Percentiles rank a stretch among this genome's conserved stretches.
Evolutionary conservation across 208 protist species (phyloP).

Genomic region (Wallacemonas sp.): DNA sequence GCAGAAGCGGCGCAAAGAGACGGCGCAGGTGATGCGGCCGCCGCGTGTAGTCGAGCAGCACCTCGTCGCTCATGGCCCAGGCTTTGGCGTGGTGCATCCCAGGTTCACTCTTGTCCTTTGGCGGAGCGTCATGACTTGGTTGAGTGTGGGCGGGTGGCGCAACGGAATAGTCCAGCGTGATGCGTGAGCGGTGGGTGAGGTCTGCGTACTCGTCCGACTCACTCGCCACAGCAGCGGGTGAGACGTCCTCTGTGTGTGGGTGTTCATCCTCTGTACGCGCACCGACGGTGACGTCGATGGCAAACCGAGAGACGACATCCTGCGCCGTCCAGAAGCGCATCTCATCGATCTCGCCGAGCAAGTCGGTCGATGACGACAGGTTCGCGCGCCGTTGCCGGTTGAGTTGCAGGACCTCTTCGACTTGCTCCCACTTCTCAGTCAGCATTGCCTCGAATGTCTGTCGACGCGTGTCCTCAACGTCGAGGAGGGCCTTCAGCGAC

Average conservation of each 20-base stretch:
- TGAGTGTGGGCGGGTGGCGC: not conserved
- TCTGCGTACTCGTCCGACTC: not conserved
- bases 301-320: conserved; percentile 39
- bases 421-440: conserved; percentile 42
- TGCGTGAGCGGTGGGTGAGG: not conserved
- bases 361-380: conserved; percentile 16
- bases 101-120: not conserved
- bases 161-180: conserved; percentile 37
- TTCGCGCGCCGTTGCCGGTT: conserved; percentile 38
- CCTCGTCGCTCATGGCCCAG: conserved; percentile 27
- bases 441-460: conserved; percentile 31
- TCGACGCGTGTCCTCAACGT: conserved; percentile 23
- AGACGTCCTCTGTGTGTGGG: too few species aligned
- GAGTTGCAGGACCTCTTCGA: conserved; percentile 46
- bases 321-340: conserved; percentile 60
- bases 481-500: conserved; percentile 2
- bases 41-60: conserved; percentile 51
- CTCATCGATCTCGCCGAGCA: conserved; percentile 20
- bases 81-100: conserved; percentile 30
- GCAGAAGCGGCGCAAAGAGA: conserved; percentile 62
- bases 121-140: not conserved
- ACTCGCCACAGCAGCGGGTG: not conserved
- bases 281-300: conserved; percentile 30
- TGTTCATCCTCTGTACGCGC: too few species aligned
- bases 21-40: conserved; percentile 58